These are phyloP conservation scores for Eucommia ulmoides DNA, from an alignment of 257 asterid genomes.

Conservation along the genomic window DNA sequence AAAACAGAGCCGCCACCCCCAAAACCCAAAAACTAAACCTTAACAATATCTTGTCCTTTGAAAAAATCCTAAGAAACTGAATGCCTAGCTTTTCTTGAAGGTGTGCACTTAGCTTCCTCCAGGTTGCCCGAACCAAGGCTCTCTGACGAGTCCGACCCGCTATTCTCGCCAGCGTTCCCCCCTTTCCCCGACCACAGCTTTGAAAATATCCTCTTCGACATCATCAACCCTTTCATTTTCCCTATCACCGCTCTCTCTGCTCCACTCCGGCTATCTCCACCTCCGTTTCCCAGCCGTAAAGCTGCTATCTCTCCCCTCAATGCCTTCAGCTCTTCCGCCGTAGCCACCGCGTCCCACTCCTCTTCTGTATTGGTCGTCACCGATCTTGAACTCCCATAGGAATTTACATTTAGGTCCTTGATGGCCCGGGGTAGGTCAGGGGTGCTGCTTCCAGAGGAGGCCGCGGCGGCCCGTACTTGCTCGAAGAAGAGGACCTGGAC, in stretches of 20 bases:
- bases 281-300: conserved; percentile 52
- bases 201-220: conserved; percentile 64
- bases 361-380: conserved; percentile 70
- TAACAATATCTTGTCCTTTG: background rate
- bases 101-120: conserved; percentile 61
- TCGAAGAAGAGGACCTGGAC: conserved; percentile 91
- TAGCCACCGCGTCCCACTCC: conserved; percentile 94
- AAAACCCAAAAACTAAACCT: conserved; percentile 6
- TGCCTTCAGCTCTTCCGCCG: conserved; percentile 79
- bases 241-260: conserved; percentile 49
- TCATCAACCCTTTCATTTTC: conserved; percentile 55
- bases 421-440: conserved; percentile 85
- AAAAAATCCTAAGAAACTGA: conserved; percentile 77
- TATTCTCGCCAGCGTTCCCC: conserved; percentile 49
- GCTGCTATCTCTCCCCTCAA: conserved; percentile 80
- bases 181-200: conserved; percentile 77
- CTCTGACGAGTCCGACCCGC: conserved; percentile 91
- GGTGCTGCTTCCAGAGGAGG: conserved; percentile 87
- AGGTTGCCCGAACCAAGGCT: conserved; percentile 57
- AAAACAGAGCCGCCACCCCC: conserved; percentile 1
- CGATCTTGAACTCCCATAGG: conserved; percentile 71
- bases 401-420: conserved; percentile 55
- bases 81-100: conserved; percentile 61
- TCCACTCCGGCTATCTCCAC: conserved; percentile 21
- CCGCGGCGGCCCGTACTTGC: conserved; percentile 87